phyloP scores from a whole-genome alignment of 1,284 basidiomycete genomes.

The Ceratobasidium sp. region DNA sequence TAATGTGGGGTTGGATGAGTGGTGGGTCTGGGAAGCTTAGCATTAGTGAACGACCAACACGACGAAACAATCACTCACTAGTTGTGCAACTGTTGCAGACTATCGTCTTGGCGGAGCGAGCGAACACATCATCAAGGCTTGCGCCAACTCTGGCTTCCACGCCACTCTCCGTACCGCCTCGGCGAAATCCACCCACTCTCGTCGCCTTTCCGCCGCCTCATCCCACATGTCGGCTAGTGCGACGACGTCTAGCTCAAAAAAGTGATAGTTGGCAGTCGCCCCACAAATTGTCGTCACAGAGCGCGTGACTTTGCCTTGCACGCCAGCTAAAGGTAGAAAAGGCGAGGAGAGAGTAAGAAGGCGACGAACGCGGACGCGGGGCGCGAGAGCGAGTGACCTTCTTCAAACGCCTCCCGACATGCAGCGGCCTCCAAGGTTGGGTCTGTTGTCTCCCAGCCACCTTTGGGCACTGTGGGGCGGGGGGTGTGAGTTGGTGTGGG shows the following conservation, averaged over 20 bases:
- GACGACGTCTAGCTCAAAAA: conserved; percentile 84
- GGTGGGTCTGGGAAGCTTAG: conserved; percentile 14
- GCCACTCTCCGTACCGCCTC: conserved; percentile 77
- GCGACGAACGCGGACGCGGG: conserved; percentile 49
- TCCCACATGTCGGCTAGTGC: conserved; percentile 80
- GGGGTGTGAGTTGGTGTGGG: not conserved
- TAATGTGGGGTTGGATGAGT: not conserved
- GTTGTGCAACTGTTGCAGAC: not conserved
- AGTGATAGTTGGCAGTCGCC: conserved; percentile 82
- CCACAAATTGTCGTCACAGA: conserved; percentile 82
- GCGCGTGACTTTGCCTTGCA: conserved; percentile 80
- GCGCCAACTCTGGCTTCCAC: conserved; percentile 83
- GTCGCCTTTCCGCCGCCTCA: conserved; percentile 76
- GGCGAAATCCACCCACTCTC: conserved; percentile 87
- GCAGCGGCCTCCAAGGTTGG: conserved; percentile 82
- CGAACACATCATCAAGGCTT: conserved; percentile 74
- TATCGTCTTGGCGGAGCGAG: conserved; percentile 62
- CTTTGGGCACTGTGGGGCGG: conserved; percentile 76
- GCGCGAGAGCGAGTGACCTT: conserved; percentile 69
- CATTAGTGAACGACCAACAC: not conserved
- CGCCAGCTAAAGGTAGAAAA: conserved; percentile 68
- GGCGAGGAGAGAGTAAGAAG: conserved; percentile 45
- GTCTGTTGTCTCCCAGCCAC: conserved; percentile 85
- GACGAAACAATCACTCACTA: not conserved
- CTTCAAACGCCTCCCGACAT: conserved; percentile 88